Evolutionary conservation across 768 basidiomycete genomes (phyloP), one percentile per base, ranked within the genome.

Genomic region (Candolleomyces efflorescens): DNA sequence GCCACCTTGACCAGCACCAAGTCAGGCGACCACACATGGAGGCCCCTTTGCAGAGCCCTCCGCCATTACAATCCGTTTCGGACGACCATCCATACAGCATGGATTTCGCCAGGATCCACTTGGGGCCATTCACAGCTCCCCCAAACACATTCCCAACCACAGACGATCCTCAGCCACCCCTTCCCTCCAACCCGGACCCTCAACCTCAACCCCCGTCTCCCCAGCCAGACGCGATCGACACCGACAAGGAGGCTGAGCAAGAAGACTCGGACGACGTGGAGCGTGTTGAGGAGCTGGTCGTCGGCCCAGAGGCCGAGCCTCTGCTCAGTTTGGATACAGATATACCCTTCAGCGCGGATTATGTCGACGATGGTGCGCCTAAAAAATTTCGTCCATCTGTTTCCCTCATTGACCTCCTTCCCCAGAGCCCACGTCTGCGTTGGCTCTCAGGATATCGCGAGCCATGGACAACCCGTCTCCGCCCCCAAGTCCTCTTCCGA

Each of bases 401-500:
- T 3, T 17, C 6, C 1, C 5, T 43, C 17, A 43, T 7, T 43
- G 15, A 20, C 15, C 15, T 43, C 18, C 18, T 43, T 59, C 45
- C 43, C 38, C 60, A 83, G 89, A 90, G 65, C 88, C 87, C 9
- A 81, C 87, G 2, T 86, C 87, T 55, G 77, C 78, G 4, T 73
- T 92, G 50, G 90, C 86, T 32, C 81, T 74, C 60, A 83, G 72
- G 69, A 82, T 92, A 47, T 78, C 86, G 46, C 78, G 83, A 51
- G 89, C 90, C 53, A 81, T 83, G 57, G 84, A 83, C 63, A 92
- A 92, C 64, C 90, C 90, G 17, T 91, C 89, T 17, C 89, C 89
- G 17, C 75, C 76, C 27, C 76, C 75, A 26, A 69, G 69, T 58
- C 69, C 69, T 20, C 61, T 65, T 1, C 51, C 53, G 9, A 23